Evolutionary conservation across 2,329 filamentous ascomycete genomes (phyloP), one percentile per base, ranked within the genome.

Genomic region (Neofusicoccum kwambonambiense): DNA sequence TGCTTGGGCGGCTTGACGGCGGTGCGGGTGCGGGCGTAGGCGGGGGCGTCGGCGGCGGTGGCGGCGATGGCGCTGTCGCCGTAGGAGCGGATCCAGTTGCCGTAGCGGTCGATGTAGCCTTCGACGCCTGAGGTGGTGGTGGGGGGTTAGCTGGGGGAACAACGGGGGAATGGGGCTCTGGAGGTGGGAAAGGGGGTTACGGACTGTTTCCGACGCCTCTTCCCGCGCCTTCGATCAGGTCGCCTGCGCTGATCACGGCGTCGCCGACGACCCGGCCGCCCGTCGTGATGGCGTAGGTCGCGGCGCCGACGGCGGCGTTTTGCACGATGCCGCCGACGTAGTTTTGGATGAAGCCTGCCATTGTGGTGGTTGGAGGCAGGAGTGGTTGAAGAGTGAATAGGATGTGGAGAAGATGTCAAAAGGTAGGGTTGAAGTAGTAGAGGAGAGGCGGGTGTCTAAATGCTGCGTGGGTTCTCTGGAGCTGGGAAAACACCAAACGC

Each of bases 61-160:
- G 63, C 44, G 8, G 63, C 42, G 34, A 52, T 61, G 45, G 50
- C 39, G 47, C 13, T n/a, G 56, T 65, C 56, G 63, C 63, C 63
- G 45, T 65, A 65, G 37, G 54, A 45, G 13, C 56, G 54, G 54
- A 65, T 61, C 63, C 63, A 65, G 54, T 65, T 65, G 47, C 63
- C 63, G 63, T 65, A 65, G 54, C 56, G 54, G 47, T 65, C 63
- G 54, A 65, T 65, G 63, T 52, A 65, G 56, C 63, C 63, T 65
- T 65, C 63, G 47, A 65, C 42, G 22, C 47, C 63, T 65, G 35
- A 4, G 41, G 39, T 3, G 41, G 19, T 15, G 27, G 22, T 39
- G n/a, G n/a, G n/a, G 44, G 34, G 15, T 35, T n/a, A 17, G 52
- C 6, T 11, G 2, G 8, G n/a, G 50, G 39, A 22, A 22, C 22